Evolutionary conservation across 257 asterid species (phyloP), one percentile per base, ranked within the genome.

Genomic region (Paraleonurus japonicus): DNA sequence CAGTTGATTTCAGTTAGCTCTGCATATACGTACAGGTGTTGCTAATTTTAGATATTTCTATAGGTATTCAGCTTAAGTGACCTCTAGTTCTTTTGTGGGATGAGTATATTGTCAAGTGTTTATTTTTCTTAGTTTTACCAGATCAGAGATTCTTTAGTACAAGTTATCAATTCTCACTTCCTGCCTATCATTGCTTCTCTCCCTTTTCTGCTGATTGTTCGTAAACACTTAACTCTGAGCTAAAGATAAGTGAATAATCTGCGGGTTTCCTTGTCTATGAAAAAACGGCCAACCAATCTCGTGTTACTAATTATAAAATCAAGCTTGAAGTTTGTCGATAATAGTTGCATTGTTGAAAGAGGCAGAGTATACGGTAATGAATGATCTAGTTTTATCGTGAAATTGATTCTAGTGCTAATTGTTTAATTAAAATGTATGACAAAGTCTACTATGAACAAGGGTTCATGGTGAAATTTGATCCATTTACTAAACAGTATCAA

Each of bases 21-120:
- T 76, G 84, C 79, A 81, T 78, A 75, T 81, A 77, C 80, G 76
- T 81, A 81, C 80, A 74, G 82, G 76, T 43, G 69, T 78, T 50
- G 71, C 76, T 71, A 55, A 55, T 77, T 68, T 81, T 81, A 81
- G 82, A 70, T 33, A 13, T 74, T 61, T 32, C 59, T 22, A 6
- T 67, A 72, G 75, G 32, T 72, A 65, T 66, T 76, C 59, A 19
- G 53, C 59, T 54, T 24, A 48, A 37, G 27, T 63, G 15, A 39
- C 33, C 55, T 39, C 61, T 41, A 47, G 51, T 64, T 50, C 68
- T 72, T 61, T 63, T 73, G 23, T 63, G 71, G 75, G 74, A 70
- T 65, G 33, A 37, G 70, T 72, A 61, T 67, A 75, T 33, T 54
- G 17, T 76, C 22, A 80, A 72, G 70, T 67, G 70, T 22, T 67